Evolutionary conservation across 164 flowering plant genomes (phyloP), one percentile per base, ranked within the genome.

Genomic region (Tetracentron sinense): DNA sequence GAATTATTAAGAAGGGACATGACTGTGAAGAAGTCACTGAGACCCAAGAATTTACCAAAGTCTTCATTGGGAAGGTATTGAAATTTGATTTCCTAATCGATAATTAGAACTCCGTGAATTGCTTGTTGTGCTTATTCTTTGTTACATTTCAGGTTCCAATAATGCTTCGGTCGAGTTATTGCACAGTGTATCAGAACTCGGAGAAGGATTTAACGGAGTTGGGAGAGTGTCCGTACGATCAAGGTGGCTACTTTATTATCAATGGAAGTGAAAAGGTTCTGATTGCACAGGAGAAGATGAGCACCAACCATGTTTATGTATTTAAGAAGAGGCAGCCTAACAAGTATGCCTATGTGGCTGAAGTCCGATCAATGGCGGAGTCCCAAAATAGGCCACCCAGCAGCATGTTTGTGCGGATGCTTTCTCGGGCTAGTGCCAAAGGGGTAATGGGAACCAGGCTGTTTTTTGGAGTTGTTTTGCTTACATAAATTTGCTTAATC

Each of bases 201-300:
- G 99, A 95, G 75, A 92, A 95, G 65, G 99, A 95, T 80, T 75
- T 95, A 50, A 95, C 99, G 2, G 99, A 95, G 79, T 87, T 92
- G 42, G 99, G 99, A 52, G 98, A 95, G 79, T 95, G 99, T 61
- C 99, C 99, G 6, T 90, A 82, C 66, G 99, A 95, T 73, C 99
- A 95, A 74, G 98, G 99, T 62, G 99, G 99, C 4, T 95, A 95
- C 63, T 95, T 92, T 50, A 95, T 95, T 7, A 87, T 95, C 46
- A 95, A 95, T 80, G 99, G 99, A 8, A 95, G 98, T 86, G 98
- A 93, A 65, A 93, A 93, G 70, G 98, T 93, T 58, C 73, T 93
- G 27, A 93, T 93, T 77, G 98, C 98, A 65, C 97, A 90, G 67
- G 98, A 93, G 79, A 93, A 93, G 79, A 93, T 93, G 98, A 90